These are phyloP conservation scores for Paecilomyces variotii DNA, from an alignment of 2,329 filamentous ascomycete species.

Conservation along the genomic window DNA sequence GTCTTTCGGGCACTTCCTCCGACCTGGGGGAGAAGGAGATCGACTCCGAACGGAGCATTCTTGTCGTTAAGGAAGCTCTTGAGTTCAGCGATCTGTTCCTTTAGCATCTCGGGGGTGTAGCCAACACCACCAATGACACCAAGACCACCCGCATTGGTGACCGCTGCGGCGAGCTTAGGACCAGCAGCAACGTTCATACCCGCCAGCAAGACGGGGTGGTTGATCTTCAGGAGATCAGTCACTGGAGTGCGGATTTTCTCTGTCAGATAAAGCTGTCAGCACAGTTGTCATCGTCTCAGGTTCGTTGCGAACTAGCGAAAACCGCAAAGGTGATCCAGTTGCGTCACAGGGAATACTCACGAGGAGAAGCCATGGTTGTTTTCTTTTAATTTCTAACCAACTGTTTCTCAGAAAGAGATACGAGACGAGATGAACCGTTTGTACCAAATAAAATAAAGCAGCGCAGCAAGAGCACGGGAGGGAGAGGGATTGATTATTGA, in stretches of 20 bases:
- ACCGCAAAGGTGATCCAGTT: neutral
- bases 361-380: slow-evolving; percentile 64
- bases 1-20: slow-evolving; percentile 92
- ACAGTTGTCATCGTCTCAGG: neutral
- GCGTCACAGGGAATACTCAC: slow-evolving; percentile 45
- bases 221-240: slow-evolving; percentile 96
- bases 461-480: slow-evolving; percentile 3
- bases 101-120: slow-evolving; percentile 96
- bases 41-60: slow-evolving; percentile 90
- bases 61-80: slow-evolving; percentile 84
- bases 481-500: slow-evolving; percentile 8
- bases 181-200: slow-evolving; percentile 99
- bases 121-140: slow-evolving; percentile 88
- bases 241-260: slow-evolving; percentile 84
- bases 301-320: slow-evolving; percentile 10
- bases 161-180: slow-evolving; percentile 89
- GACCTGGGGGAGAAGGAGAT: slow-evolving; percentile 87
- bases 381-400: neutral
- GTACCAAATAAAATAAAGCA: slow-evolving; percentile 1
- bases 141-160: slow-evolving; percentile 92
- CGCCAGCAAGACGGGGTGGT: slow-evolving; percentile 89
- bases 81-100: slow-evolving; percentile 88
- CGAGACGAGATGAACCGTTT: neutral
- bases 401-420: neutral
- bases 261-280: slow-evolving; percentile 26